Base-by-base conservation (phyloP, 331 rosid genomes). In the Spiraea crenata region DNA sequence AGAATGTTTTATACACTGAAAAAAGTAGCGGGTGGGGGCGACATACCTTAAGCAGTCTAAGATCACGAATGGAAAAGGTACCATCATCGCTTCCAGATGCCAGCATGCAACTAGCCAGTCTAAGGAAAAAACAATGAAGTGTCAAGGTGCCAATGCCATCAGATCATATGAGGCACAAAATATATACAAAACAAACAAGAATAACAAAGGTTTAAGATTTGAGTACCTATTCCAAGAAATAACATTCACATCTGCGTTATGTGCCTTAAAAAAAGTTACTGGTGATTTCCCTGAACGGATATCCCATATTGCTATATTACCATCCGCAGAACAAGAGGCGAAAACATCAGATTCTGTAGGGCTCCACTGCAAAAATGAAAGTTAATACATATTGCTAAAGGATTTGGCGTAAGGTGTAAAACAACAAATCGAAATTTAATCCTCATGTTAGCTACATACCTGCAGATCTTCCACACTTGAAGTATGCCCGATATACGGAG, bases 401-500 rank as follows among this genome's bases (percentile, higher is more conserved):
- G 63, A 70, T 25, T 49, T 34, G 42, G 74, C 41, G 46, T 71
- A 67, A 14, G 56, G 35, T 71, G 57, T 58, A 84, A 67, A 57
- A 34, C 66, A 78, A 41, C 51, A 62, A 16, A 74, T 68, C 7
- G 49, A 74, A 81, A 76, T 41, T 77, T 35, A 51, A 63, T 76
- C 69, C 62, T 69, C 44, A 46, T 55, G 61, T 25, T 34, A 71
- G 45, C 47, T 42, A 61, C 80, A 55, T 82, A 93, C 96, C 72
- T 93, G 99, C 65, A 93, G 74, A 89, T 93, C 99, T 83, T 93
- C 99, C 7, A 91, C 92, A 60, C 99, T 93, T 55, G 83, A 89
- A 39, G 85, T 58, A 74, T 93, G 97, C 40, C 97, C 99, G 63
- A 74, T 40, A 81, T 84, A 91, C 3, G 97, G 91, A 76, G 84